Percentiles rank a stretch among this genome's conserved stretches.
These are phyloP conservation scores for Triadica sebifera DNA, from an alignment of 345 rosid species.

Conservation along the genomic window DNA sequence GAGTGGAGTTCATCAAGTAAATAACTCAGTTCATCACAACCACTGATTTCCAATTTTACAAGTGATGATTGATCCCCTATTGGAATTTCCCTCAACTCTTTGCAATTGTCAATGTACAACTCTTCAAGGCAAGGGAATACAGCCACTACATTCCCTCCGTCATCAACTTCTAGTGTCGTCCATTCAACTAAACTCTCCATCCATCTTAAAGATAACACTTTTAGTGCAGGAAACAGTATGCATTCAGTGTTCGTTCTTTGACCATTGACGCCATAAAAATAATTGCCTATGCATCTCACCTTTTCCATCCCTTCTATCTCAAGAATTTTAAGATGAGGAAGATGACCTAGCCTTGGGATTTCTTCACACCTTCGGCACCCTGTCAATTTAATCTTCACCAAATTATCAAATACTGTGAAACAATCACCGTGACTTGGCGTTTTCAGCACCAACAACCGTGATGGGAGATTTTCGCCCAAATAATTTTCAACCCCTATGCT, in stretches of 20 bases:
- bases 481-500: neutral
- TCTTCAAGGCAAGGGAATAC: conserved; percentile 20
- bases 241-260: neutral
- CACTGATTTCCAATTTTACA: neutral
- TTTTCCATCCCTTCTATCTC: neutral
- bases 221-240: neutral
- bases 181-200: conserved; percentile 1
- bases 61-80: neutral
- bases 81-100: conserved; percentile 1
- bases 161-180: neutral
- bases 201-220: neutral
- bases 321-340: conserved; percentile 12
- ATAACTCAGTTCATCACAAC: neutral
- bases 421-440: neutral
- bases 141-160: too few relatives aligned
- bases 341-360: conserved; percentile 24
- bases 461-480: conserved; percentile 5
- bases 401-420: neutral
- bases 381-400: neutral
- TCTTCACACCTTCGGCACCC: neutral
- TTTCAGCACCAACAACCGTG: neutral
- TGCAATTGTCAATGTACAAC: neutral
- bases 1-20: neutral
- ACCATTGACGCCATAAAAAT: neutral
- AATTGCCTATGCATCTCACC: conserved; percentile 1